Conservation (phyloP, 169 alveolate species). For the Plasmodium relictum region DNA sequence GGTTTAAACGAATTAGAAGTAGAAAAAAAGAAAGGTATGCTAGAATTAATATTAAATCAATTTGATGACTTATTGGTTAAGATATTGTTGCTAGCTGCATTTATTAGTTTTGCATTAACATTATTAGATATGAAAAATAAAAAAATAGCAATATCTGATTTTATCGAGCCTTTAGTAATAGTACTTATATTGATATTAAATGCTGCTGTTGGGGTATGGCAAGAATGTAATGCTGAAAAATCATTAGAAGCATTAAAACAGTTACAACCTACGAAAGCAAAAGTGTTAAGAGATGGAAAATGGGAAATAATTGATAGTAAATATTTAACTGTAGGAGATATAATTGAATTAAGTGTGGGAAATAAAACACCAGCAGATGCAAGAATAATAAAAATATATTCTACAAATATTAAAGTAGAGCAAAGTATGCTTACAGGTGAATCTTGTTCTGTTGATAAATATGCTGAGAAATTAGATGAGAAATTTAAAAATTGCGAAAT, state of each 20-base stretch:
- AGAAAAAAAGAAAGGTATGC: constrained; percentile 92
- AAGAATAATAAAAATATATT: constrained; percentile 92
- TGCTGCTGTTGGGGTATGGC: constrained; percentile 98
- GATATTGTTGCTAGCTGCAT: constrained; percentile 97
- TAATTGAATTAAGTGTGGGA: constrained; percentile 96
- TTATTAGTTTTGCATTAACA: constrained; percentile 95
- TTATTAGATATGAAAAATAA: constrained; percentile 90
- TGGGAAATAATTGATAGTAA: constrained; percentile 95
- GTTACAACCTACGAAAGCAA: constrained; percentile 95
- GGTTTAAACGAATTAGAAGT: constrained; percentile 93
- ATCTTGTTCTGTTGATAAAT: constrained; percentile 92
- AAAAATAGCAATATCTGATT: constrained; percentile 95
- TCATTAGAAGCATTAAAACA: constrained; percentile 97
- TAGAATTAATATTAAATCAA: constrained; percentile 93
- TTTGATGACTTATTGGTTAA: constrained; percentile 96
- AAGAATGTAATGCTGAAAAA: constrained; percentile 98
- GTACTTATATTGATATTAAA: constrained; percentile 94
- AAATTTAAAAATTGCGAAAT: constrained; percentile 84
- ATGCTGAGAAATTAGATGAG: constrained; percentile 82
- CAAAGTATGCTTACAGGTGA: constrained; percentile 98
- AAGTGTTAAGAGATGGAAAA: constrained; percentile 93
- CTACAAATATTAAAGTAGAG: constrained; percentile 95
- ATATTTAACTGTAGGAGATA: constrained; percentile 97
- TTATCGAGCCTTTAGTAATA: constrained; percentile 97
- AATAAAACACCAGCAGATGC: constrained; percentile 99